Evolutionary conservation across 345 rosid species (phyloP).

Genomic region (Rhizophora mangle): DNA sequence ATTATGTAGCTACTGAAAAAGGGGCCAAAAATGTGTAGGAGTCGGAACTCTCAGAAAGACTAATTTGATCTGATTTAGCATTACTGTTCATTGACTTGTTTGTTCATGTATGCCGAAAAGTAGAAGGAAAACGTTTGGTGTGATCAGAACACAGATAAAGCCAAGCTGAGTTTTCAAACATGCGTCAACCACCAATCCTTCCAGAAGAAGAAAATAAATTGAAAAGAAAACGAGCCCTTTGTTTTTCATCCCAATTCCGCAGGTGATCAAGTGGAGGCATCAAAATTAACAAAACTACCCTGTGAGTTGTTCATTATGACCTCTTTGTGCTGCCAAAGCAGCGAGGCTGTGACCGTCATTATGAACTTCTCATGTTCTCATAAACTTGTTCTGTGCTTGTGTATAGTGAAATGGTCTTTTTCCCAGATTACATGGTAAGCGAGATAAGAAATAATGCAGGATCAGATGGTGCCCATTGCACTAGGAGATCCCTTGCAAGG

Average conservation of each 20-base stretch:
- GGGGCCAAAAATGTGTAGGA: neutral
- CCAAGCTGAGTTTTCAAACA: too few species aligned
- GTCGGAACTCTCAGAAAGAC: neutral
- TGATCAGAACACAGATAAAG: neutral
- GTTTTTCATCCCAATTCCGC: too few species aligned
- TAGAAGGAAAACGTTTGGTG: neutral
- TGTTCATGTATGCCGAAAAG: neutral
- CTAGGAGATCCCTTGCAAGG: neutral
- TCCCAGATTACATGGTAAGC: neutral
- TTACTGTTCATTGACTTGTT: neutral
- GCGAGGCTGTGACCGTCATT: neutral
- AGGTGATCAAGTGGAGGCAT: too few species aligned
- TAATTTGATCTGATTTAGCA: neutral
- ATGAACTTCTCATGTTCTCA: constrained; percentile 3
- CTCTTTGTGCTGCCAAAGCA: neutral
- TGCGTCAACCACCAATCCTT: too few species aligned
- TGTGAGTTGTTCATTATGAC: neutral
- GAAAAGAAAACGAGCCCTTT: too few species aligned
- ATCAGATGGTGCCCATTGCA: neutral
- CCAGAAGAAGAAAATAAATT: neutral
- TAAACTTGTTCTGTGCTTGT: neutral
- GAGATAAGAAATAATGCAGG: neutral
- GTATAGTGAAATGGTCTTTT: constrained; percentile 10
- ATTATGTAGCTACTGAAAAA: neutral
- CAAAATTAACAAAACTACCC: too few species aligned